Conservation (phyloP, 371 early-diverging fungal genomes). For the Rhizopus arrhizus region DNA sequence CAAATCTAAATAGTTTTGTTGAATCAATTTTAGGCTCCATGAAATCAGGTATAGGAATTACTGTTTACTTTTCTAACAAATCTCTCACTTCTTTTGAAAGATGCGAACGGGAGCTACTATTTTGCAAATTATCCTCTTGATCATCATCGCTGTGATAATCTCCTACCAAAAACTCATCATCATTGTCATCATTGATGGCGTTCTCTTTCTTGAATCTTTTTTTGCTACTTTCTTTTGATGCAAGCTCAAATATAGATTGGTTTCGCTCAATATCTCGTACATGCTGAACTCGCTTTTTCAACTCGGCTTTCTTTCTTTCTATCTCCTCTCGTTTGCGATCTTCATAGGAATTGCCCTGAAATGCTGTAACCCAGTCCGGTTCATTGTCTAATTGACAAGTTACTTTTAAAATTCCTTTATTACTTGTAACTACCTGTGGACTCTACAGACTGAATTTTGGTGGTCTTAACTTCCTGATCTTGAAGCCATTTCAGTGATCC, state of each 20-base stretch:
- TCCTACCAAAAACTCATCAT: conserved; percentile 63
- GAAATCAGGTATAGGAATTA: background rate
- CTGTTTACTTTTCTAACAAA: conserved; percentile 53
- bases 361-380: conserved; percentile 51
- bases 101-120: conserved; percentile 21
- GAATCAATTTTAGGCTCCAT: conserved; percentile 3
- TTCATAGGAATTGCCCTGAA: conserved; percentile 22
- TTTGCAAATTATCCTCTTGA: conserved; percentile 11
- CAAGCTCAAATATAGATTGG: conserved; percentile 4
- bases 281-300: conserved; percentile 36
- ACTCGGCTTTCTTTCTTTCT: conserved; percentile 24
- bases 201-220: conserved; percentile 9
- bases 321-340: conserved; percentile 14
- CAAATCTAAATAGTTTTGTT: conserved; percentile 16
- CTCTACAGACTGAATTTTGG: background rate
- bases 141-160: conserved; percentile 71
- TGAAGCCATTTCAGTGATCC: conserved; percentile 82
- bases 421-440: conserved; percentile 3
- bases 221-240: conserved; percentile 16
- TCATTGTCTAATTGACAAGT: conserved; percentile 23
- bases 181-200: conserved; percentile 16
- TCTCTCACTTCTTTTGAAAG: conserved; percentile 60
- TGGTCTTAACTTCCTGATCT: conserved; percentile 43
- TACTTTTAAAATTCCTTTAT: background rate
- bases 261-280: conserved; percentile 26